Evolutionary conservation across 2,329 filamentous ascomycete genomes (phyloP).

Genomic region (Colletotrichum karsti): DNA sequence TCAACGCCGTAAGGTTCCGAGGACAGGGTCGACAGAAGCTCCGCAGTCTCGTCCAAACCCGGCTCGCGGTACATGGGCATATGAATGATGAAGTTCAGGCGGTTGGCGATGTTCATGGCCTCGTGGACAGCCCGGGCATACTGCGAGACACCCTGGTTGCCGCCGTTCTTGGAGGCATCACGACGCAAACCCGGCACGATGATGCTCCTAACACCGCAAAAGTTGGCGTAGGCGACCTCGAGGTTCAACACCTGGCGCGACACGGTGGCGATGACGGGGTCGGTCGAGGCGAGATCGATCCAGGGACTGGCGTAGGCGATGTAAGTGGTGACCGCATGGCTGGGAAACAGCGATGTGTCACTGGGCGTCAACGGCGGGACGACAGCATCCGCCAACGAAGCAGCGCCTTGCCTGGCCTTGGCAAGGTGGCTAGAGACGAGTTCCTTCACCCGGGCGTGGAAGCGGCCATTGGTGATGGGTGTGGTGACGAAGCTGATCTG

Average conservation of each 20-base stretch:
- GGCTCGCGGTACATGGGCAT: slow-evolving; percentile 84
- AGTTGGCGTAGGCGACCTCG: slow-evolving; percentile 93
- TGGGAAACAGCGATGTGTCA: slow-evolving; percentile 79
- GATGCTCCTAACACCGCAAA: slow-evolving; percentile 88
- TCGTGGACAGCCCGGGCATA: slow-evolving; percentile 89
- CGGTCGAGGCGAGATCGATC: slow-evolving; percentile 87
- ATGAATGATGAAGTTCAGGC: slow-evolving; percentile 82
- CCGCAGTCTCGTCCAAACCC: slow-evolving; percentile 59
- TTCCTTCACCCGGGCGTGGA: slow-evolving; percentile 73
- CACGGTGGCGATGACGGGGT: slow-evolving; percentile 84
- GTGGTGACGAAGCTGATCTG: slow-evolving; percentile 84
- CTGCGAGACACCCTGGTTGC: slow-evolving; percentile 67
- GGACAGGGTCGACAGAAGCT: slow-evolving; percentile 59
- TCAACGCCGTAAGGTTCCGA: slow-evolving; percentile 39
- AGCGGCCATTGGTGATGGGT: slow-evolving; percentile 79
- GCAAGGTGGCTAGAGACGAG: slow-evolving; percentile 66
- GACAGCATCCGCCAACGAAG: slow-evolving; percentile 61
- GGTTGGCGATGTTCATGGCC: slow-evolving; percentile 76
- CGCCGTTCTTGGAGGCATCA: slow-evolving; percentile 62
- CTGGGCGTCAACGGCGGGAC: slow-evolving; percentile 78
- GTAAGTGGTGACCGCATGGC: slow-evolving; percentile 74
- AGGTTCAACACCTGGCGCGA: slow-evolving; percentile 90
- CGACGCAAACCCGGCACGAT: slow-evolving; percentile 81
- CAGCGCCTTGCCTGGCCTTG: slow-evolving; percentile 50
- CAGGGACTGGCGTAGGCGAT: slow-evolving; percentile 86